Conservation (phyloP, 1,284 basidiomycete genomes). For the Malassezia brasiliensis region DNA sequence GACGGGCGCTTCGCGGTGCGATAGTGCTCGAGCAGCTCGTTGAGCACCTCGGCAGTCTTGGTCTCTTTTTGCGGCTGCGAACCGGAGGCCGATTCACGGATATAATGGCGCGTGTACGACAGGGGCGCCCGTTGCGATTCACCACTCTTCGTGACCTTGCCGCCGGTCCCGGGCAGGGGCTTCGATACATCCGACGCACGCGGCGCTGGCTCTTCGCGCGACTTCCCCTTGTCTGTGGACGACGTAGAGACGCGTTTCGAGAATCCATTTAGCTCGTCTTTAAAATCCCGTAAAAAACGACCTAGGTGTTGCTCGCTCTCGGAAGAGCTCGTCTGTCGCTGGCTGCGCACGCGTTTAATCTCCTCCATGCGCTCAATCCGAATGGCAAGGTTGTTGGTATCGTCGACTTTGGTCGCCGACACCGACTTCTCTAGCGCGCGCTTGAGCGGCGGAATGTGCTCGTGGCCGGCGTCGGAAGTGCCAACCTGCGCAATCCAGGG, state of each 20-base stretch:
- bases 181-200: not conserved
- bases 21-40: constrained; percentile 40
- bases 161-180: not conserved
- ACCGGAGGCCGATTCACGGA: constrained; percentile 11
- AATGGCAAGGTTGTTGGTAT: not conserved
- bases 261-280: not conserved
- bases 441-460: not conserved
- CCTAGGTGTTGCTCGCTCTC: not conserved
- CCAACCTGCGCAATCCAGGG: constrained; percentile 29
- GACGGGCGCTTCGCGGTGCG: constrained; percentile 30
- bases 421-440: not conserved
- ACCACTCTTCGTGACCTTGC: not conserved
- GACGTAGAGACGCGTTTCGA: no score
- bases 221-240: not conserved
- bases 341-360: not conserved
- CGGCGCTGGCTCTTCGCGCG: not conserved
- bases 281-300: constrained; percentile 1
- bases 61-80: constrained; percentile 3
- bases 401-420: not conserved
- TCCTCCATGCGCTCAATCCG: constrained; percentile 1
- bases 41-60: constrained; percentile 25
- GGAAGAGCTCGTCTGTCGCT: not conserved
- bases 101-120: constrained; percentile 13
- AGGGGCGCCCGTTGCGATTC: not conserved
- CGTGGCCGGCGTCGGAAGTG: no score